Percentiles rank a stretch among this genome's conserved stretches.
Conservation (phyloP, 106 monocot species). For the Alisma plantagoaquatica region DNA sequence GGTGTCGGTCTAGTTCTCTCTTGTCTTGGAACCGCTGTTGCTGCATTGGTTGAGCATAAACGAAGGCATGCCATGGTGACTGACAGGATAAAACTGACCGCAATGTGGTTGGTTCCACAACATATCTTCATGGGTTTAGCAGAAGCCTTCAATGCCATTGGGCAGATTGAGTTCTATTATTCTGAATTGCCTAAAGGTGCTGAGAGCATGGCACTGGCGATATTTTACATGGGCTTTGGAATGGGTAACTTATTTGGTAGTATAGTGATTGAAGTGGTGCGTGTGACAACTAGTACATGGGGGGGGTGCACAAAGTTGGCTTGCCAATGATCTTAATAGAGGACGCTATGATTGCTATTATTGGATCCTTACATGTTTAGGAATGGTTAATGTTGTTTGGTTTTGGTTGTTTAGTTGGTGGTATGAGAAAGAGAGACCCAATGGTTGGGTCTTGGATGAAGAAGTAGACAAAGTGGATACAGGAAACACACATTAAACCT, state of each 20-base stretch:
- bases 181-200: constrained; percentile 3
- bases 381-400: constrained; percentile 3
- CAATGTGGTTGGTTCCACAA: constrained; percentile 12
- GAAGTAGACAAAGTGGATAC: no score
- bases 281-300: neutral
- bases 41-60: constrained; percentile 1
- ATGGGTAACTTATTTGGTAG: neutral
- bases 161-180: constrained; percentile 12
- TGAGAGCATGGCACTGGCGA: neutral
- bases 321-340: constrained; percentile 6
- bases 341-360: constrained; percentile 13
- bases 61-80: neutral
- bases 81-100: neutral
- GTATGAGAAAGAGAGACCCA: constrained; percentile 10
- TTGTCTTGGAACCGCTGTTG: neutral
- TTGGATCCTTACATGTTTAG: constrained; percentile 3
- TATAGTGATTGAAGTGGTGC: neutral
- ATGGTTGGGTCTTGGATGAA: no score
- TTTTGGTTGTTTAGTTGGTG: constrained; percentile 4
- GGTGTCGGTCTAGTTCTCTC: constrained; percentile 1
- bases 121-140: constrained; percentile 4
- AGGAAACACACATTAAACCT: no score
- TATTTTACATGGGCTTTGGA: neutral
- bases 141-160: constrained; percentile 10
- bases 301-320: constrained; percentile 2